These are phyloP conservation scores for Blepharisma undulans DNA, from an alignment of 169 alveolate genomes.

Conservation along the genomic window DNA sequence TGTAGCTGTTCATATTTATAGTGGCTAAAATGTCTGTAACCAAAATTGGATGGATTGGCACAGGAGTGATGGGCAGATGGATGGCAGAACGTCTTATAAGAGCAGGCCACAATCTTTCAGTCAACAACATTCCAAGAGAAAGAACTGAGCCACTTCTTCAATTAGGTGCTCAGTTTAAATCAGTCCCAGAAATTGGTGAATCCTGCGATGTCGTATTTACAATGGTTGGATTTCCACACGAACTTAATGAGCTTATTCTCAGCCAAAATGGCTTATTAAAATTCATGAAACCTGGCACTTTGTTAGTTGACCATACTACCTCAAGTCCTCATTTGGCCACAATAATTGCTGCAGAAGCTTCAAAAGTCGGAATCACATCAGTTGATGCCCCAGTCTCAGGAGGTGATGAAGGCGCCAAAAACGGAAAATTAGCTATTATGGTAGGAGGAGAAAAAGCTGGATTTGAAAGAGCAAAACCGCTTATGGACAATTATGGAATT, in stretches of 20 bases:
- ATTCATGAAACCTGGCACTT: conserved; percentile 66
- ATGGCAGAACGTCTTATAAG: conserved; percentile 79
- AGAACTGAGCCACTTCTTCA: conserved; percentile 74
- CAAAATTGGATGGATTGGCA: conserved; percentile 85
- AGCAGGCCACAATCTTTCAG: conserved; percentile 64
- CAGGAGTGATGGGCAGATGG: conserved; percentile 88
- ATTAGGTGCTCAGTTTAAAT: conserved; percentile 62
- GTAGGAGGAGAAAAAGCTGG: conserved; percentile 73
- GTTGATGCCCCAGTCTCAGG: conserved; percentile 90
- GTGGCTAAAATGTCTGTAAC: background rate
- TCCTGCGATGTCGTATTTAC: conserved; percentile 71
- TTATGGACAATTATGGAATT: conserved; percentile 67
- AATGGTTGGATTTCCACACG: conserved; percentile 88
- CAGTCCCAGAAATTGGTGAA: conserved; percentile 64
- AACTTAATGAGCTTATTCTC: conserved; percentile 72
- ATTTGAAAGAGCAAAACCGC: conserved; percentile 53
- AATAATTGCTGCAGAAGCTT: conserved; percentile 60
- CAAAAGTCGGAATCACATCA: conserved; percentile 45
- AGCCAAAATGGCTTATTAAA: conserved; percentile 66
- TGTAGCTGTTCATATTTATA: background rate
- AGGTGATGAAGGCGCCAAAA: conserved; percentile 77
- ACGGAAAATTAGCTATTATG: conserved; percentile 78
- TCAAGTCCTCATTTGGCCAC: conserved; percentile 76
- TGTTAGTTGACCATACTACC: conserved; percentile 85
- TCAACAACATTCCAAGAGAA: conserved; percentile 76